These are phyloP conservation scores for Saxispiralis lemnorum DNA, from an alignment of 495 filamentous ascomycete genomes.

Conservation along the genomic window DNA sequence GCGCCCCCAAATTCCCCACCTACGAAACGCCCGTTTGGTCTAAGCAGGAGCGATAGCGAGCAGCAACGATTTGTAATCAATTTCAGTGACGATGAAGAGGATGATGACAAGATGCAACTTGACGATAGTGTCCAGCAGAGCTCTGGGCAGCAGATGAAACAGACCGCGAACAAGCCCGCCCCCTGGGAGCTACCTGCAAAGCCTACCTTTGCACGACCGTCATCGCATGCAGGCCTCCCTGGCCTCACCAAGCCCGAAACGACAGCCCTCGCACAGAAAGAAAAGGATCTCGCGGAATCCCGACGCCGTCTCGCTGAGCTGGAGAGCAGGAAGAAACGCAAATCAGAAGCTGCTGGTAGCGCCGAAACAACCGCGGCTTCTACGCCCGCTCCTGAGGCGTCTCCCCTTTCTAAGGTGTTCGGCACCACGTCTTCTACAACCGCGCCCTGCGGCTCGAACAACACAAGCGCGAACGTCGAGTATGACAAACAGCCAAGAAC, in stretches of 20 bases:
- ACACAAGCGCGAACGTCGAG: too few species aligned
- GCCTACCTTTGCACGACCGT: not conserved
- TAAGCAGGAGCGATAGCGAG: constrained; percentile 28
- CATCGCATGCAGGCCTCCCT: not conserved
- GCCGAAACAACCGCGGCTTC: not conserved
- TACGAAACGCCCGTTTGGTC: constrained; percentile 44
- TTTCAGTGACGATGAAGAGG: constrained; percentile 50
- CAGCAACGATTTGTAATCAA: constrained; percentile 48
- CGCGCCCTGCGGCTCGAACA: too few species aligned
- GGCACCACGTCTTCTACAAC: too few species aligned
- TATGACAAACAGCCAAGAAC: too few species aligned
- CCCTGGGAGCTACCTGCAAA: not conserved
- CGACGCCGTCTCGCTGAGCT: constrained; percentile 9
- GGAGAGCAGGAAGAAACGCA: constrained; percentile 9
- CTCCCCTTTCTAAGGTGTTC: not conserved
- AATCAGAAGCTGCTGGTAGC: constrained; percentile 6
- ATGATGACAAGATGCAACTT: constrained; percentile 26
- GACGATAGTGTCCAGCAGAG: constrained; percentile 21
- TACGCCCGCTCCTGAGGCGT: not conserved
- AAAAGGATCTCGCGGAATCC: constrained; percentile 4
- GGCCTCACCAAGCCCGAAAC: not conserved
- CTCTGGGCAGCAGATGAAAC: not conserved
- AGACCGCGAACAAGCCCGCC: not conserved
- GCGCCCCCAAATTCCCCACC: constrained; percentile 29
- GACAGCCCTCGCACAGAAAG: not conserved